Conservation (phyloP, 2,329 filamentous ascomycete genomes). For the Calonectria hawksworthii region DNA sequence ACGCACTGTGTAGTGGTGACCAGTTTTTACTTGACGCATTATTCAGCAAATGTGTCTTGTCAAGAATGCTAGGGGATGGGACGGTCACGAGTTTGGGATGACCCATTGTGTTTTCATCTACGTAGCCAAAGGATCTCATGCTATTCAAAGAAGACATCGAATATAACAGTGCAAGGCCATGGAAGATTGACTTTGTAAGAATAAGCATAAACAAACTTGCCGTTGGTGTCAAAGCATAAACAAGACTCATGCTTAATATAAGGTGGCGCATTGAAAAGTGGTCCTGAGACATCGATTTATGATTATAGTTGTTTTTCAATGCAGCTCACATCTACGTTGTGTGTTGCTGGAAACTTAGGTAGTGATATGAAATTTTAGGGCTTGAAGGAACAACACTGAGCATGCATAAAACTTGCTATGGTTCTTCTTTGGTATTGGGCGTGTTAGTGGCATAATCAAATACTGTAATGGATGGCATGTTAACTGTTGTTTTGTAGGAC, state of each 20-base stretch:
- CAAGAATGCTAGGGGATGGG: neutral
- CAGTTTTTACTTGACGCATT: neutral
- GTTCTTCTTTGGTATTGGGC: neutral
- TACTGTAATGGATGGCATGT: neutral
- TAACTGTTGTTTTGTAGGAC: neutral
- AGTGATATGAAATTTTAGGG: neutral
- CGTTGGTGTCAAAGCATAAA: neutral
- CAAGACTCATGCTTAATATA: neutral
- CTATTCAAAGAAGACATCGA: neutral
- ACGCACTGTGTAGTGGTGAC: neutral
- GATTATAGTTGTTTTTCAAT: neutral
- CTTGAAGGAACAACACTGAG: neutral
- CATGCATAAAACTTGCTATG: neutral
- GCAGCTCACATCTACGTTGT: neutral
- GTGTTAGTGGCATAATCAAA: neutral
- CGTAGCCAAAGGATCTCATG: neutral
- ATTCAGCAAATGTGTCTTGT: neutral
- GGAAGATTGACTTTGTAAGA: neutral
- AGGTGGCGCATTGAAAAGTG: neutral
- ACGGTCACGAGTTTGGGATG: neutral
- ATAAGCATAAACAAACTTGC: neutral
- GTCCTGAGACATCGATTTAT: neutral
- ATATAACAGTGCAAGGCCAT: neutral
- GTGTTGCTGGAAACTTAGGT: too few relatives aligned
- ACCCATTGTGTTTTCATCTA: neutral